phyloP scores from a whole-genome alignment of 1,139 yeast genomes.

The Yamadazyma sp. region DNA sequence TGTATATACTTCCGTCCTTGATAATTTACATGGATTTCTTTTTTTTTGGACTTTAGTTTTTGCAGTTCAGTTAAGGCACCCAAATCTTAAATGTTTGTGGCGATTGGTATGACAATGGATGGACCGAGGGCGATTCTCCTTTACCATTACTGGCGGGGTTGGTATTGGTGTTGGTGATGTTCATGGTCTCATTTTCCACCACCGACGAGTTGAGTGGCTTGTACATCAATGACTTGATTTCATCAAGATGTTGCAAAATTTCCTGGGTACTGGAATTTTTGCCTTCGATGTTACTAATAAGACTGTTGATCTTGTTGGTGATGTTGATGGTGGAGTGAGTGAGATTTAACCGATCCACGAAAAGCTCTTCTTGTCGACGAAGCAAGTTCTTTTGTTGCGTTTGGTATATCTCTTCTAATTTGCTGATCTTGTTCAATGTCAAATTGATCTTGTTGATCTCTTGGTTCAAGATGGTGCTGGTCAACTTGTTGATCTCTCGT shows the following conservation, averaged over 20 bases:
- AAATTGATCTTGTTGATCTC: slow-evolving; percentile 75
- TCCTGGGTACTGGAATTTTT: not conserved
- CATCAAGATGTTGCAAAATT: slow-evolving; percentile 25
- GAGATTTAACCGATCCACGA: slow-evolving; percentile 74
- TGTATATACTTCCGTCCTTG: too few relatives aligned
- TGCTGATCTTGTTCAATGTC: slow-evolving; percentile 67
- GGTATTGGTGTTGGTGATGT: not conserved
- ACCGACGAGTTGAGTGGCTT: slow-evolving; percentile 48
- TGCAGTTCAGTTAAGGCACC: slow-evolving; percentile 51
- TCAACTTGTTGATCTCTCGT: slow-evolving; percentile 64
- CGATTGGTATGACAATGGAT: slow-evolving; percentile 76
- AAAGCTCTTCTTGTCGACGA: slow-evolving; percentile 77
- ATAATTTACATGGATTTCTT: not conserved
- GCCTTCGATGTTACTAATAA: slow-evolving; percentile 37
- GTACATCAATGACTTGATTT: slow-evolving; percentile 49
- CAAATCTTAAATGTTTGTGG: slow-evolving; percentile 89
- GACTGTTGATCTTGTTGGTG: slow-evolving; percentile 49
- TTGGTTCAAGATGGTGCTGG: slow-evolving; percentile 62
- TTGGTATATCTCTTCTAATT: slow-evolving; percentile 77
- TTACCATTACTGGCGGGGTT: slow-evolving; percentile 17
- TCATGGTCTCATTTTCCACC: slow-evolving; percentile 12
- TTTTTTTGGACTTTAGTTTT: too few relatives aligned
- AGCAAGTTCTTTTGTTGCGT: slow-evolving; percentile 73
- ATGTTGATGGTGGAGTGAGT: slow-evolving; percentile 59
- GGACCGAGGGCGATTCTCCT: slow-evolving; percentile 32